Base-by-base conservation (phyloP, 1,139 yeast species). In the Candida sanyaensis region DNA sequence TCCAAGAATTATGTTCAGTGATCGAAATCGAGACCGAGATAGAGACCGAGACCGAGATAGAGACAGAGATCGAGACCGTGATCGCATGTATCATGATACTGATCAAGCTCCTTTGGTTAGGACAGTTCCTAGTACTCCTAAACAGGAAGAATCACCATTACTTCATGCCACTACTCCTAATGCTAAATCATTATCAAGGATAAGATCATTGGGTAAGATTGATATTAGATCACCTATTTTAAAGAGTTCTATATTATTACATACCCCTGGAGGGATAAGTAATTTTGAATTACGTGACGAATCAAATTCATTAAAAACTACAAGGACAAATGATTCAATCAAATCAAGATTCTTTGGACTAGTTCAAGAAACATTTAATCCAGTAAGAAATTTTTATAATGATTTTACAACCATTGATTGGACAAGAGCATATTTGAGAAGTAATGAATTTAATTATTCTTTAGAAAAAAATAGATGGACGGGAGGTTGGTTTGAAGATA, bases 371-470 rank as follows among this genome's bases (percentile, higher is more conserved):
- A 46, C 58, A 3, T 49, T 65, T 17, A 59, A 58, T 43, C 43
- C 60, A 6, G 49, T 62, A 37, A 53, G 77, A 29, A 69, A 66
- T 55, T 79, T 69, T 63, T 82, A 82, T 59, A 83, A 83, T 59
- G 86, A 83, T 60, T 83, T 81, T 61, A 82, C 88, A 24, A 81
- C 86, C n/a, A 79, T 81, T n/a, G 88, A 83, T 64, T 83, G 87
- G 87, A 77, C 81, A 3, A 71, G 73, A 38, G 85, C 83, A 29
- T 74, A 74, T 39, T 67, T 80, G 28, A 65, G 68, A 50, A 79
- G 79, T 42, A 78, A 82, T 37, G 65, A 67, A 39, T 68, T 82
- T 45, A 69, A 75, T 52, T 78, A 69, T 53, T 67, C 69, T 39
- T 56, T 82, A 11, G 50, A 53, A 29, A 39, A 49, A 38, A 63